Conservation (phyloP, 371 early-diverging fungal species). For the Phascolomyces articulosus region DNA sequence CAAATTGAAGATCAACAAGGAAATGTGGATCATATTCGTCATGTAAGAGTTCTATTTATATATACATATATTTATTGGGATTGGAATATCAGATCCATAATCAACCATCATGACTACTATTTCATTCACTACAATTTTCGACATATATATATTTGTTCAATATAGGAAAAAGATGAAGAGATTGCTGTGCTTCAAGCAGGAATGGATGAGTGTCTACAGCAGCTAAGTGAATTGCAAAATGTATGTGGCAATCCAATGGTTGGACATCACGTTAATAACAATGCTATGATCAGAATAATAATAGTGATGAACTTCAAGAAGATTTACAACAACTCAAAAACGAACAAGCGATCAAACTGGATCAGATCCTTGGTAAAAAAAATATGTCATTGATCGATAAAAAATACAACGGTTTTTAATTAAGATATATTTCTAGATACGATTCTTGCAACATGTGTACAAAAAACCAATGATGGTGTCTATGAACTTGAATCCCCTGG, state of each 20-base stretch:
- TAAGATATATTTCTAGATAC: too few relatives aligned
- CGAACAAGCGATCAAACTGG: conserved; percentile 74
- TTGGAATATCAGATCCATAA: not conserved
- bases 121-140: not conserved
- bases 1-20: conserved; percentile 71
- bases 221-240: conserved; percentile 81
- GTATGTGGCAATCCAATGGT: conserved; percentile 25
- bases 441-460: conserved; percentile 85
- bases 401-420: too few relatives aligned
- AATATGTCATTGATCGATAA: too few relatives aligned
- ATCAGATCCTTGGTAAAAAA: conserved; percentile 82
- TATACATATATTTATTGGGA: not conserved
- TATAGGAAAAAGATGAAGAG: conserved; percentile 88
- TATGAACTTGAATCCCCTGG: conserved; percentile 84
- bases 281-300: conserved; percentile 28
- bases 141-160: too few relatives aligned
- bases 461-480: conserved; percentile 85
- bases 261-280: not conserved
- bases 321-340: conserved; percentile 63
- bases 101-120: not conserved
- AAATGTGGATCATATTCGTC: conserved; percentile 67
- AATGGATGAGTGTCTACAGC: conserved; percentile 92
- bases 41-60: conserved; percentile 21
- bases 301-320: conserved; percentile 65
- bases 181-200: conserved; percentile 89